Conservation (phyloP, 495 filamentous ascomycete genomes). For the Aspergillus conjunctus region DNA sequence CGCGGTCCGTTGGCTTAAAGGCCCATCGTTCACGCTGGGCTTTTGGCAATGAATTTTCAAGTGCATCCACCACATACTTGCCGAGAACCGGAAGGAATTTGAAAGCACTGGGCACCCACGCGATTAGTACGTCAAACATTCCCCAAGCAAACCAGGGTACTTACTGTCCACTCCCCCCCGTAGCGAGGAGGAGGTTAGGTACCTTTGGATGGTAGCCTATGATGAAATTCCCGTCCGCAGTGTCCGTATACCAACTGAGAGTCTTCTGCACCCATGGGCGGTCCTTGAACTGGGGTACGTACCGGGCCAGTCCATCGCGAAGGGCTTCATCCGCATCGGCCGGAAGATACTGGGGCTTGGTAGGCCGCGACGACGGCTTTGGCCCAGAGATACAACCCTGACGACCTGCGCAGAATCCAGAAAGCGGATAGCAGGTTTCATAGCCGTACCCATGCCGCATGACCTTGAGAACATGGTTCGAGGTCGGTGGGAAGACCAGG, state of each 20-base stretch:
- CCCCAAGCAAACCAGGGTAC: neutral
- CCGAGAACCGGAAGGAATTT: conserved; percentile 24
- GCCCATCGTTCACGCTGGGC: conserved; percentile 19
- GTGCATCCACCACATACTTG: conserved; percentile 7
- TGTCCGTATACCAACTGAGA: conserved; percentile 34
- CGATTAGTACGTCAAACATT: neutral
- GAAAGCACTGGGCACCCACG: conserved; percentile 18
- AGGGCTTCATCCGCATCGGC: conserved; percentile 18
- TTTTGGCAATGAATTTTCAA: conserved; percentile 12
- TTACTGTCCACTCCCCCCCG: conserved; percentile 27
- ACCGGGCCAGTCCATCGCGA: conserved; percentile 54
- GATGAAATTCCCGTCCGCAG: conserved; percentile 26
- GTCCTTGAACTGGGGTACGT: conserved; percentile 57
- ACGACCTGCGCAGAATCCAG: neutral
- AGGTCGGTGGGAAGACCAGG: neutral
- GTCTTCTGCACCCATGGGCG: conserved; percentile 62
- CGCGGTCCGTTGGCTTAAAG: conserved; percentile 11
- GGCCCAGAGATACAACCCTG: neutral
- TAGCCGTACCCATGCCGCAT: conserved; percentile 5
- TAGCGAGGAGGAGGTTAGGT: conserved; percentile 19
- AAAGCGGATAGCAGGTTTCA: neutral
- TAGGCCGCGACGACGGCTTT: neutral
- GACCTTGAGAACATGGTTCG: neutral
- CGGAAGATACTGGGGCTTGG: conserved; percentile 16
- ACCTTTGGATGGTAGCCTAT: conserved; percentile 27